Percentiles rank a stretch among this genome's conserved stretches.
These are phyloP conservation scores for Dicorynia guianensis DNA, from an alignment of 306 rosid species.

Conservation along the genomic window DNA sequence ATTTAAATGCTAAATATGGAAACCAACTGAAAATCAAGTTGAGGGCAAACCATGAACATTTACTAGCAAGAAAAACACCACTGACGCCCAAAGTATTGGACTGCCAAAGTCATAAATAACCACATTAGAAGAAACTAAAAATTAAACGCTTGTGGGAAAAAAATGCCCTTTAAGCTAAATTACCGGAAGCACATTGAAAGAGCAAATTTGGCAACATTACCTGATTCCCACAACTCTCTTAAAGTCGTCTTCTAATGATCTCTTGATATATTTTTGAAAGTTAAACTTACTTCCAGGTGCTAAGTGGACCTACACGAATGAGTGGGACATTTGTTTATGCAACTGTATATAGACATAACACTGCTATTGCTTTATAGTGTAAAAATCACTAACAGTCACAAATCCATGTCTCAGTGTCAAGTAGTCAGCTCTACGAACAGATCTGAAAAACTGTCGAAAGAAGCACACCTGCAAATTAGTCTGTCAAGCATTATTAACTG, in stretches of 20 bases:
- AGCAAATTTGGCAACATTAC: constrained; percentile 51
- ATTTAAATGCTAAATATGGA: constrained; percentile 12
- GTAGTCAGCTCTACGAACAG: constrained; percentile 90
- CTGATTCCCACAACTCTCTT: constrained; percentile 98
- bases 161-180: neutral
- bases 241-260: constrained; percentile 96
- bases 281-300: constrained; percentile 95
- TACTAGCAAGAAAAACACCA: constrained; percentile 83
- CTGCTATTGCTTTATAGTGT: neutral
- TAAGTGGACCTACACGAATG: constrained; percentile 76
- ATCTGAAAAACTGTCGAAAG: constrained; percentile 87
- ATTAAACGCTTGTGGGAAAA: constrained; percentile 15
- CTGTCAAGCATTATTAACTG: constrained; percentile 17
- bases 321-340: neutral
- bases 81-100: constrained; percentile 87
- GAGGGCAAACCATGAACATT: constrained; percentile 80
- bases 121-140: constrained; percentile 37
- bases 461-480: constrained; percentile 73
- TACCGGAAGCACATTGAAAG: neutral
- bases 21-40: constrained; percentile 1
- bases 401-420: constrained; percentile 95
- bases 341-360: constrained; percentile 4
- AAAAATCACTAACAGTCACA: constrained; percentile 66
- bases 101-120: constrained; percentile 58
- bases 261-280: constrained; percentile 92